These are phyloP conservation scores for Castanea crenata DNA, from an alignment of 306 rosid species.

Conservation along the genomic window DNA sequence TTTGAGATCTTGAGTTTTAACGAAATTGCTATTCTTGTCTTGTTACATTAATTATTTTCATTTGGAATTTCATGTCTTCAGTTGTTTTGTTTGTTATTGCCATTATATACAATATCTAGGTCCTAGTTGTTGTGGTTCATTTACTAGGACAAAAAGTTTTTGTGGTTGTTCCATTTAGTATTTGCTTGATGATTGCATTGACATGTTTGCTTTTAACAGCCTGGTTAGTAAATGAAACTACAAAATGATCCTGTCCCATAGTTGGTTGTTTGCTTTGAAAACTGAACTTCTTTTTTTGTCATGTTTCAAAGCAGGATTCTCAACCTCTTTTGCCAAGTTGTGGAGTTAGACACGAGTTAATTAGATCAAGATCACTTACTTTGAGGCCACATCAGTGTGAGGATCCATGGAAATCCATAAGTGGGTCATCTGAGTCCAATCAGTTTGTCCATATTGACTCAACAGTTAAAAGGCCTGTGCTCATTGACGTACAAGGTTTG, in stretches of 20 bases:
- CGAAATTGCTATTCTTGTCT: not conserved
- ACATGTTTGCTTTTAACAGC: not conserved
- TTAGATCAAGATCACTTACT: slow-evolving; percentile 47
- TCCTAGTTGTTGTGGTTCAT: not conserved
- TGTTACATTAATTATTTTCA: not conserved
- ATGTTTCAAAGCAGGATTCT: slow-evolving; percentile 45
- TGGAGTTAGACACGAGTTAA: slow-evolving; percentile 40
- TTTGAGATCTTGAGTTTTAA: not conserved
- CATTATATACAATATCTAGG: not conserved
- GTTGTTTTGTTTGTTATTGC: not conserved
- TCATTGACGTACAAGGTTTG: slow-evolving; percentile 57
- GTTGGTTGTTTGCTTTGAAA: not conserved
- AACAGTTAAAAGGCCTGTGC: slow-evolving; percentile 39
- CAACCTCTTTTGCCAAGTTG: slow-evolving; percentile 41
- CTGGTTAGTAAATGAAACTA: not conserved
- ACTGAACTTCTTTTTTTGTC: not conserved
- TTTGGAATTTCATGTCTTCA: not conserved
- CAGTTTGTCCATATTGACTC: slow-evolving; percentile 37
- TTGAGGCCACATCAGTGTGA: slow-evolving; percentile 31
- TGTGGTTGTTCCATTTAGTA: not conserved
- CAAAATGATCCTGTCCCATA: not conserved
- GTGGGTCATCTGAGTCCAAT: slow-evolving; percentile 35
- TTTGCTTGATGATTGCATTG: not conserved
- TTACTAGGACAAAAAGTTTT: not conserved
- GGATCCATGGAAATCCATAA: slow-evolving; percentile 41